Percentiles rank a stretch among this genome's conserved stretches.
Conservation (phyloP, 2,329 filamentous ascomycete species). For the Penicillium italicum region DNA sequence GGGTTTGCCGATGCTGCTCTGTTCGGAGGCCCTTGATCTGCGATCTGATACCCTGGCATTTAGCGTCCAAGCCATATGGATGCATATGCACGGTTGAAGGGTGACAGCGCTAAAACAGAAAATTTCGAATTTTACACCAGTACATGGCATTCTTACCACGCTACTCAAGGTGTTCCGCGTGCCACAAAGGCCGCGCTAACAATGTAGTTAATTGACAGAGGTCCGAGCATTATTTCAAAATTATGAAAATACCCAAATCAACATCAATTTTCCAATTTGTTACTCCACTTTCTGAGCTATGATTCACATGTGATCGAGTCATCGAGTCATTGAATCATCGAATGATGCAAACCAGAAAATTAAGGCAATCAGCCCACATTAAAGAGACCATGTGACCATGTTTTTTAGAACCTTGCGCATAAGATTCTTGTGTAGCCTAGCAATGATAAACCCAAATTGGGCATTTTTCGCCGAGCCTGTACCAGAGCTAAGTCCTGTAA, state of each 20-base stretch:
- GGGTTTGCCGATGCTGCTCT: slow-evolving; percentile 1
- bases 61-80: background rate
- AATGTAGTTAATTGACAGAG: background rate
- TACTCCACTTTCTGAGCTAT: background rate
- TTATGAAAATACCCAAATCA: background rate
- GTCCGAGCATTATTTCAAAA: background rate
- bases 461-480: slow-evolving; percentile 4
- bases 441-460: background rate
- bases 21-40: background rate
- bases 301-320: slow-evolving; percentile 2
- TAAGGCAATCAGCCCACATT: slow-evolving; percentile 3
- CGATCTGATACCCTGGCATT: slow-evolving; percentile 1
- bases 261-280: background rate
- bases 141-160: slow-evolving; percentile 1
- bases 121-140: background rate
- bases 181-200: background rate
- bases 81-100: slow-evolving; percentile 6
- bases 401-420: background rate
- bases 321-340: background rate
- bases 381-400: slow-evolving; percentile 2
- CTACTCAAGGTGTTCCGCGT: background rate
- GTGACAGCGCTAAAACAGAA: slow-evolving; percentile 1
- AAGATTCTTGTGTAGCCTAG: background rate
- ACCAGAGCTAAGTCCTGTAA: background rate
- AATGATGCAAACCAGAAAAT: background rate